Percentiles rank a stretch among this genome's conserved stretches.
Evolutionary conservation across 306 rosid genomes (phyloP).

Genomic region (Gleditsia sinensis): DNA sequence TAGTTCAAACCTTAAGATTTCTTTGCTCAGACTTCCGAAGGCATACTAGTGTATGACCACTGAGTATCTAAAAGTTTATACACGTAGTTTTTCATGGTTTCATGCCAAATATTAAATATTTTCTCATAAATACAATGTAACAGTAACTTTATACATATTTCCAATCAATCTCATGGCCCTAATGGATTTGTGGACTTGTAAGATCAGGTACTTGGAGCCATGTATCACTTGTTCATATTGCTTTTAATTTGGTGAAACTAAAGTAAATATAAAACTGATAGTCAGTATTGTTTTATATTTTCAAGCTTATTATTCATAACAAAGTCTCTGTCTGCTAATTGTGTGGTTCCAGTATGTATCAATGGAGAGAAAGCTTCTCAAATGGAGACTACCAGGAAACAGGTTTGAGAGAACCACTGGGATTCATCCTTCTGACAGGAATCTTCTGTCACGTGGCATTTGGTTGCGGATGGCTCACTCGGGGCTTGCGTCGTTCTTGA

Average conservation of each 20-base stretch:
- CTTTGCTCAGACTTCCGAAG: background rate
- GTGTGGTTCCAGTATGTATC: constrained; percentile 60
- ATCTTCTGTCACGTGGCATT: constrained; percentile 64
- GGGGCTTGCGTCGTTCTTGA: constrained; percentile 70
- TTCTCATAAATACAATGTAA: constrained; percentile 17
- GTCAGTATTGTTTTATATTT: background rate
- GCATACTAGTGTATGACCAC: background rate
- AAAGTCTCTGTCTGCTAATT: background rate
- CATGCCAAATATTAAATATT: constrained; percentile 17
- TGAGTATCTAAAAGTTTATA: constrained; percentile 1
- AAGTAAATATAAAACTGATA: background rate
- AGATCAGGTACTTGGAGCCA: background rate
- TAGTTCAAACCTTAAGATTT: background rate
- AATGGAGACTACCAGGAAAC: constrained; percentile 74
- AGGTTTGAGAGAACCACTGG: constrained; percentile 70
- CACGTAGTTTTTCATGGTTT: constrained; percentile 9
- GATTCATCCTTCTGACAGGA: constrained; percentile 83
- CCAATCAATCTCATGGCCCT: constrained; percentile 8
- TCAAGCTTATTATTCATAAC: background rate
- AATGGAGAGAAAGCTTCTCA: constrained; percentile 74
- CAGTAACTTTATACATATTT: constrained; percentile 1
- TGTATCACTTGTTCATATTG: background rate
- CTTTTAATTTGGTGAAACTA: background rate
- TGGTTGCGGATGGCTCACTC: constrained; percentile 75
- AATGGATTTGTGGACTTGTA: background rate